phyloP scores from a whole-genome alignment of 192 early-diverging fungal species.

The Phlyctochytrium bullatum region DNA sequence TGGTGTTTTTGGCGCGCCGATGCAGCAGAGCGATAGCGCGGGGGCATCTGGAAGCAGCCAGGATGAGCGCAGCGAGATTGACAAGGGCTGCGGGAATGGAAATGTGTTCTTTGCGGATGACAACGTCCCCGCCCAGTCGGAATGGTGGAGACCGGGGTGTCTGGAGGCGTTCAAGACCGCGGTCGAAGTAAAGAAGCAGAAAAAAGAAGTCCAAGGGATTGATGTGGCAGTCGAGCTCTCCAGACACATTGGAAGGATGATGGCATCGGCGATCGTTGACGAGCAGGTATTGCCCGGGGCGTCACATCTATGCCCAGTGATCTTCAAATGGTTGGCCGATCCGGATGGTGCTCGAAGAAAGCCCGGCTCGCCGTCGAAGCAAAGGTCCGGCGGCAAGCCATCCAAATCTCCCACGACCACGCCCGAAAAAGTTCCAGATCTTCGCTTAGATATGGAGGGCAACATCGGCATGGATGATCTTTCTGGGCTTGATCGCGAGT shows the following conservation, averaged over 20 bases:
- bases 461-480: neutral
- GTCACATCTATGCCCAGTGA: neutral
- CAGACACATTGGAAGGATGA: neutral
- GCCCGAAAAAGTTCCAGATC: too few species aligned
- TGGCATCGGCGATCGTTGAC: neutral
- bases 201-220: neutral
- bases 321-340: neutral
- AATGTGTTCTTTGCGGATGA: neutral
- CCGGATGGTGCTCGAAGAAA: neutral
- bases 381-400: neutral
- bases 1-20: neutral
- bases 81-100: neutral
- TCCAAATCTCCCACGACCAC: too few species aligned
- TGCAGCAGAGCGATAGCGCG: too few species aligned
- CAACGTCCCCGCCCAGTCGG: neutral
- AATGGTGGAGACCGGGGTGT: neutral
- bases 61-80: too few species aligned
- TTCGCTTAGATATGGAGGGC: too few species aligned
- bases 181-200: neutral
- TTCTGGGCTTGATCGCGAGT: neutral
- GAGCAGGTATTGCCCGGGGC: neutral
- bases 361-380: neutral
- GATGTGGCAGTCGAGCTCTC: neutral
- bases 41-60: too few species aligned
- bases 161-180: neutral